These are phyloP conservation scores for Pichia ethanolica DNA, from an alignment of 805 yeast genomes.

Conservation along the genomic window DNA sequence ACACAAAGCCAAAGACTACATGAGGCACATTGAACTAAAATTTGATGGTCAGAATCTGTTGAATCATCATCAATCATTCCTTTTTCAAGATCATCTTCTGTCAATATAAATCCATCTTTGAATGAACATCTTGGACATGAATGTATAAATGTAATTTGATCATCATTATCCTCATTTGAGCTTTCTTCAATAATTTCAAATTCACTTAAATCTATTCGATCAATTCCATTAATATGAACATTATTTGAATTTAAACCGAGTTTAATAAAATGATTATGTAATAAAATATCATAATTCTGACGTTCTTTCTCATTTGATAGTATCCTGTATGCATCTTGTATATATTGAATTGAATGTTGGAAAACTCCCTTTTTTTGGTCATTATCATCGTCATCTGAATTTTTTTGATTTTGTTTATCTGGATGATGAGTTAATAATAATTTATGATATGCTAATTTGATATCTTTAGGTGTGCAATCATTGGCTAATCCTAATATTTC, in stretches of 20 bases:
- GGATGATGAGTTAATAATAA: conserved; percentile 67
- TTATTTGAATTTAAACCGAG: conserved; percentile 54
- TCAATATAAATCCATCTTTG: conserved; percentile 43
- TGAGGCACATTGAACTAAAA: conserved; percentile 70
- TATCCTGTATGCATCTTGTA: conserved; percentile 60
- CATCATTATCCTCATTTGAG: conserved; percentile 23
- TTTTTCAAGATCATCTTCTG: conserved; percentile 52
- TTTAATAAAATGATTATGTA: conserved; percentile 29
- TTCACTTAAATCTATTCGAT: conserved; percentile 8
- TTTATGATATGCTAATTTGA: conserved; percentile 58
- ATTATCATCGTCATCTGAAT: neutral
- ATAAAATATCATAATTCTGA: conserved; percentile 43
- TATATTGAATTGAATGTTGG: conserved; percentile 23
- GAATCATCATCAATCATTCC: conserved; percentile 35
- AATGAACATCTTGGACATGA: conserved; percentile 57
- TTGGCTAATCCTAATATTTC: conserved; percentile 47
- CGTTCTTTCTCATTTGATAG: conserved; percentile 38
- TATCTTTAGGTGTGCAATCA: conserved; percentile 30
- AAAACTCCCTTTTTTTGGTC: neutral
- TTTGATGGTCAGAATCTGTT: conserved; percentile 34
- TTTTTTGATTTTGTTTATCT: conserved; percentile 42
- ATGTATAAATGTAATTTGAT: conserved; percentile 18
- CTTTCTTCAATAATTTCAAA: conserved; percentile 38
- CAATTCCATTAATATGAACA: conserved; percentile 24
- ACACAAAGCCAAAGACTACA: conserved; percentile 87